Conservation (phyloP, 192 early-diverging fungal species). For the Coemansia pectinata region DNA sequence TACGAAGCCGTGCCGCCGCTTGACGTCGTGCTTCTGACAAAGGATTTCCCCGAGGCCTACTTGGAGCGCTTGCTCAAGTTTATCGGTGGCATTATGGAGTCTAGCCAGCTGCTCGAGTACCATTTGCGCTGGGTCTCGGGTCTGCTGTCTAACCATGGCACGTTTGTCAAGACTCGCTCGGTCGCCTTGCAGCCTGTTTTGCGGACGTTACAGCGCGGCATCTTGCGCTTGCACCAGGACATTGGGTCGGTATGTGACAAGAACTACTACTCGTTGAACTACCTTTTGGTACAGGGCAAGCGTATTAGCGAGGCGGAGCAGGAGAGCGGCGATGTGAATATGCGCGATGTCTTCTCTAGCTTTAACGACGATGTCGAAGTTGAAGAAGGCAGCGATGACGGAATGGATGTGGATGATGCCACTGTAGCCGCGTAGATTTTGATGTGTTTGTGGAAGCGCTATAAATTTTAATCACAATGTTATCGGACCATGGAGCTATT, state of each 20-base stretch:
- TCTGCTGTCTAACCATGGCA: conserved; percentile 76
- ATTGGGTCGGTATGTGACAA: conserved; percentile 53
- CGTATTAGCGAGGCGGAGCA: conserved; percentile 22
- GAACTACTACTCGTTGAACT: conserved; percentile 46
- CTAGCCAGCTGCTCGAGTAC: conserved; percentile 83
- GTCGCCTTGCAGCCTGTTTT: conserved; percentile 71
- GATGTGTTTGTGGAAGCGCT: background rate
- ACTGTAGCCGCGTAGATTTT: conserved; percentile 9
- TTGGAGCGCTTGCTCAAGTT: conserved; percentile 82
- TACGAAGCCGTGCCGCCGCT: conserved; percentile 78
- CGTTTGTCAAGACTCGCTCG: conserved; percentile 67
- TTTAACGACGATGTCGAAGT: conserved; percentile 23
- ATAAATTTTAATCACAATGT: background rate
- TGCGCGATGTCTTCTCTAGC: conserved; percentile 35
- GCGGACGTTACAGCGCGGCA: conserved; percentile 76
- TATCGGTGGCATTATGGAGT: conserved; percentile 77
- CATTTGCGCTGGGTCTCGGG: conserved; percentile 80
- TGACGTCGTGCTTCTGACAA: conserved; percentile 75
- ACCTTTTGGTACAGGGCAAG: conserved; percentile 48
- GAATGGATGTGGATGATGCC: conserved; percentile 30
- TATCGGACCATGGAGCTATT: background rate
- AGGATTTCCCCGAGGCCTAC: conserved; percentile 84
- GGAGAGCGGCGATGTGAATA: conserved; percentile 23
- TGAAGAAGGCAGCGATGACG: background rate
- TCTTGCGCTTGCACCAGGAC: conserved; percentile 56